These are phyloP conservation scores for Citeromyces matritensis DNA, from an alignment of 805 yeast species.

Conservation along the genomic window DNA sequence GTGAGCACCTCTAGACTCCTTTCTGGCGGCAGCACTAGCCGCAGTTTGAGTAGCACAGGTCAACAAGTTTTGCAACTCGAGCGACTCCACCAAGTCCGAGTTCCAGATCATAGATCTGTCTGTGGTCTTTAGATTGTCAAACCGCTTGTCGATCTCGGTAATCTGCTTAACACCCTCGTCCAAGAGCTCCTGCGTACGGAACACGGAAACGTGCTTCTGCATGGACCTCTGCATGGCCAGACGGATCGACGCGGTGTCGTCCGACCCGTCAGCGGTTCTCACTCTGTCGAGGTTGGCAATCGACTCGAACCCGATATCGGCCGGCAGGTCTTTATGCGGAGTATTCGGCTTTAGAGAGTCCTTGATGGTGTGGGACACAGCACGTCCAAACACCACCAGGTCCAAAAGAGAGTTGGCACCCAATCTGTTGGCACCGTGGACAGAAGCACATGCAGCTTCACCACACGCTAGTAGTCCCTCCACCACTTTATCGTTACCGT, in stretches of 20 bases:
- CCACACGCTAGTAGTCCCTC: conserved; percentile 96
- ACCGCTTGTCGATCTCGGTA: conserved; percentile 56
- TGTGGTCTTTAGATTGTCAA: conserved; percentile 66
- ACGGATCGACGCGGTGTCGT: conserved; percentile 80
- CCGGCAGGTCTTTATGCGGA: conserved; percentile 71
- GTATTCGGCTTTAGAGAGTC: conserved; percentile 78
- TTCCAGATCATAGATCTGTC: conserved; percentile 99
- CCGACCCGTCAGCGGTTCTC: conserved; percentile 75
- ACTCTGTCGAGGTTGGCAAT: conserved; percentile 80
- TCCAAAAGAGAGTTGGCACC: conserved; percentile 97
- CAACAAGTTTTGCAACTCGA: conserved; percentile 90
- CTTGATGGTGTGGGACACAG: conserved; percentile 84
- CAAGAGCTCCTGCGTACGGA: conserved; percentile 84
- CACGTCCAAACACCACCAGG: conserved; percentile 96
- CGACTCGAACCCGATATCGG: conserved; percentile 80
- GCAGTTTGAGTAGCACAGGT: conserved; percentile 98
- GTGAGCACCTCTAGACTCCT: conserved; percentile 98
- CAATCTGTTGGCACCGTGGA: conserved; percentile 97
- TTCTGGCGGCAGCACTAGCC: conserved; percentile 83
- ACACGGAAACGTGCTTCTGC: conserved; percentile 96
- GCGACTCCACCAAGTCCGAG: conserved; percentile 89
- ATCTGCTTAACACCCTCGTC: conserved; percentile 84
- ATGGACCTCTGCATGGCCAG: conserved; percentile 85
- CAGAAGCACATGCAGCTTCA: conserved; percentile 98
- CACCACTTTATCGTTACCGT: conserved; percentile 81